Base-by-base conservation (phyloP, 2,329 filamentous ascomycete species). In the Trichoderma harzianum region DNA sequence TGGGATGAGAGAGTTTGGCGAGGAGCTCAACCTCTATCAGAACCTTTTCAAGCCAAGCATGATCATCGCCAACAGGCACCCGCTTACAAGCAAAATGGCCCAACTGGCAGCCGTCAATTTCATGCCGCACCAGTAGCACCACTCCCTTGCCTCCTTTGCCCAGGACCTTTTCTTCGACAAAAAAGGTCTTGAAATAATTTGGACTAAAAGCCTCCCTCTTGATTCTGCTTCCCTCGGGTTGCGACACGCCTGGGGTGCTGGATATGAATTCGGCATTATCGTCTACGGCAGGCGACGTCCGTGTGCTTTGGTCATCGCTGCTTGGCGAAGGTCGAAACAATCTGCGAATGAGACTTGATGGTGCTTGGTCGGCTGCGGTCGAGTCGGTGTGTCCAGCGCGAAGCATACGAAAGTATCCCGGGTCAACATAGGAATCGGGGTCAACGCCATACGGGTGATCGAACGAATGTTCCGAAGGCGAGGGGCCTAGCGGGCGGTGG, bases 51-150 rank as follows among this genome's bases (percentile, higher is more conserved):
- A 99, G 85, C 97, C 96, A 98, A 73, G 91, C 90, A 78, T 98
- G 95, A 77, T 98, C 93, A 78, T 99, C 92, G 16, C 96, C 93
- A 4, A 99, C 96, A 0, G 96, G 97, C 0, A 99, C 95, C 60
- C 97, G 90, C 82, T 99, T 99, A 85, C 96, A 99, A 14, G 96
- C 96, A 81, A 97, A 99, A 74, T 96, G 89, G 2, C 96, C 96
- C 2, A 99, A 86, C 36, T 91, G 88, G 58, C 97, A 95, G 26
- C 93, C 92, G 80, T 98, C 96, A 72, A 99, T 89, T 75, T 97
- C 88, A 82, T 99, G 96, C 72, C 93, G 90, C 11, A 99, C 96
- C n/a, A 98, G 86, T 61, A 99, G 82, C 2, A 99, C 96, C 4
- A 99, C 94, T 0, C 96, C 96, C 79, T 97, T 97, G 3, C 97